Evolutionary conservation across 805 yeast genomes (phyloP).

Genomic region (Metschnikowia noctiluminum): DNA sequence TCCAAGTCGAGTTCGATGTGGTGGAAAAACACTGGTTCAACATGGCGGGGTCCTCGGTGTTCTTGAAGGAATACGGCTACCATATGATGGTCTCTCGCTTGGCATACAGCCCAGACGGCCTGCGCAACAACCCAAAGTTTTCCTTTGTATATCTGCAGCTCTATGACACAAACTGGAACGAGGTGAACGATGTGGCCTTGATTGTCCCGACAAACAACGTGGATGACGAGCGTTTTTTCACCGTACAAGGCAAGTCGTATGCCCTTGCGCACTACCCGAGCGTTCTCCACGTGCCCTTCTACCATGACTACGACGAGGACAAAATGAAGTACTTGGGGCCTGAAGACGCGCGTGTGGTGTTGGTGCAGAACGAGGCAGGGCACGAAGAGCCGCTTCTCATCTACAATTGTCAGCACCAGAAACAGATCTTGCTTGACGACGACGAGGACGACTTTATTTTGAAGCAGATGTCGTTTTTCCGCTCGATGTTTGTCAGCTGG

Average conservation of each 20-base stretch:
- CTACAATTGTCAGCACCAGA: constrained; percentile 33
- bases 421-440: constrained; percentile 7
- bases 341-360: constrained; percentile 48
- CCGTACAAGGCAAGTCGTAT: constrained; percentile 4
- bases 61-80: constrained; percentile 19
- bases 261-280: constrained; percentile 10
- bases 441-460: constrained; percentile 9
- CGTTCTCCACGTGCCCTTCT: constrained; percentile 13
- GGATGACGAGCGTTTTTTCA: constrained; percentile 5
- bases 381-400: constrained; percentile 46
- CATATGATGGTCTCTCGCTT: constrained; percentile 23
- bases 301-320: constrained; percentile 12
- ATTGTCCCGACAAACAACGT: constrained; percentile 22
- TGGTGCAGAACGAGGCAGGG: constrained; percentile 31
- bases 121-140: constrained; percentile 16
- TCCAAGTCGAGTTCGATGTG: constrained; percentile 7
- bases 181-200: constrained; percentile 20
- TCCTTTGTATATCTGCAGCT: constrained; percentile 22
- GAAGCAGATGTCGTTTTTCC: constrained; percentile 1
- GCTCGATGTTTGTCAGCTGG: constrained; percentile 15
- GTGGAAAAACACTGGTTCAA: constrained; percentile 19
- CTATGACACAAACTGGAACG: constrained; percentile 22
- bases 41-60: constrained; percentile 23
- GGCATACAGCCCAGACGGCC: constrained; percentile 16
- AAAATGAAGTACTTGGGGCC: constrained; percentile 38